A percentile compares a stretch with the other conserved stretches of the same genome.
Evolutionary conservation across 169 alveolate species (phyloP).

Genomic region (Plasmodium malariae): DNA sequence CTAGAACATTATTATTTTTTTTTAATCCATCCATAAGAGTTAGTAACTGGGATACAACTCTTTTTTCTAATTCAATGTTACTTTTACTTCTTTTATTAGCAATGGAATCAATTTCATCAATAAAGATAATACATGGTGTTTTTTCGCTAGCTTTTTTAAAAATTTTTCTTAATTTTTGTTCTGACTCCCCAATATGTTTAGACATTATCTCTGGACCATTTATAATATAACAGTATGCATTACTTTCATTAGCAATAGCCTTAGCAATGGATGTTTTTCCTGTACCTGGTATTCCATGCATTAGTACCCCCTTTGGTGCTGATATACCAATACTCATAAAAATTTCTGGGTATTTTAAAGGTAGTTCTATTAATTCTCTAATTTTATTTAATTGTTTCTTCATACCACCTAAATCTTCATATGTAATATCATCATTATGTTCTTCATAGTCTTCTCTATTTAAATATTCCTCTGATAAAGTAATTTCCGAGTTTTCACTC

Average conservation of each 20-base stretch:
- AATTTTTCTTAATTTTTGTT: conserved; percentile 87
- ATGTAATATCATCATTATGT: conserved; percentile 82
- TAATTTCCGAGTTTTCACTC: conserved; percentile 74
- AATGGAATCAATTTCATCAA: conserved; percentile 95
- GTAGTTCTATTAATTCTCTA: conserved; percentile 87
- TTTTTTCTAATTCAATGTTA: conserved; percentile 85
- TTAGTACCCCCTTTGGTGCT: conserved; percentile 89
- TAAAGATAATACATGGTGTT: conserved; percentile 88
- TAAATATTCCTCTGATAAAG: conserved; percentile 75
- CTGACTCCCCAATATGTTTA: conserved; percentile 91
- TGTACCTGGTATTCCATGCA: conserved; percentile 91
- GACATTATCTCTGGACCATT: conserved; percentile 89
- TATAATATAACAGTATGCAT: conserved; percentile 83
- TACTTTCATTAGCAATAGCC: conserved; percentile 89
- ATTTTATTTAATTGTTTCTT: conserved; percentile 84
- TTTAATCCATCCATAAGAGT: conserved; percentile 91
- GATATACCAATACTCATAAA: conserved; percentile 87
- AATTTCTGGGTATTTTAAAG: conserved; percentile 86
- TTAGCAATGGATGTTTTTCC: conserved; percentile 90
- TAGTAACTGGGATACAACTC: conserved; percentile 89
- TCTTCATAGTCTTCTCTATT: conserved; percentile 83
- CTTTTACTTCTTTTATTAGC: conserved; percentile 91
- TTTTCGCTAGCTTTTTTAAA: conserved; percentile 86
- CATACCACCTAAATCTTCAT: conserved; percentile 88
- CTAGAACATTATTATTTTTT: conserved; percentile 84